A percentile compares a stretch with the other conserved stretches of the same genome.
phyloP scores from a whole-genome alignment of 2,329 filamentous ascomycete genomes.

The Endothia cerciana region DNA sequence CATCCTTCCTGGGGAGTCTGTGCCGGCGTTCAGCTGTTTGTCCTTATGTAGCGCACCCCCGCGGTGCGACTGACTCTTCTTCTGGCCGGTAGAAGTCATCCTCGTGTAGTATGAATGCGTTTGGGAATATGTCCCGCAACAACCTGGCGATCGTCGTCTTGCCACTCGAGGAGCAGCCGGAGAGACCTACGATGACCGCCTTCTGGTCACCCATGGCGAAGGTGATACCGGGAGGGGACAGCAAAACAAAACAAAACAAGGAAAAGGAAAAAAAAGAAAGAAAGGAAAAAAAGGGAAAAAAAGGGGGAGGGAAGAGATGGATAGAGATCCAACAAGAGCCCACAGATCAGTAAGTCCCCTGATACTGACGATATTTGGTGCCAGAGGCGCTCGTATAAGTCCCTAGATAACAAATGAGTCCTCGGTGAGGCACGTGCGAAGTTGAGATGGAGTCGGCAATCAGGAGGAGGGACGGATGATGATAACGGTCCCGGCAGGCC shows the following conservation, averaged over 20 bases:
- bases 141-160: slow-evolving; percentile 93
- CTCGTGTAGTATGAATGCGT: slow-evolving; percentile 83
- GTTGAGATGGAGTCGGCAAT: neutral
- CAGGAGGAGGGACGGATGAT: neutral
- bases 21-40: slow-evolving; percentile 9
- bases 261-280: neutral
- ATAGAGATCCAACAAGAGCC: neutral
- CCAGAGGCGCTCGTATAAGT: neutral
- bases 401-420: no score
- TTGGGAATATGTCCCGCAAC: slow-evolving; percentile 78
- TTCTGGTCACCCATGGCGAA: slow-evolving; percentile 41
- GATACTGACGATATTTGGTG: neutral
- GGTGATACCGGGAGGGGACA: neutral
- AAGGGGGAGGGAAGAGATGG: no score
- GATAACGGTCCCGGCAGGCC: slow-evolving; percentile 8
- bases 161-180: slow-evolving; percentile 88
- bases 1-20: slow-evolving; percentile 60
- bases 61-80: slow-evolving; percentile 57
- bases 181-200: slow-evolving; percentile 76
- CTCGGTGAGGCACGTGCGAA: neutral
- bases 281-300: no score
- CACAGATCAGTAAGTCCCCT: neutral
- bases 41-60: neutral
- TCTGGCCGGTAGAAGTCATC: slow-evolving; percentile 95
- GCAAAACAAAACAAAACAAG: neutral